Evolutionary conservation across 139 green algal genomes (phyloP), one percentile per base, ranked within the genome.

Genomic region (Chlorella sp.): DNA sequence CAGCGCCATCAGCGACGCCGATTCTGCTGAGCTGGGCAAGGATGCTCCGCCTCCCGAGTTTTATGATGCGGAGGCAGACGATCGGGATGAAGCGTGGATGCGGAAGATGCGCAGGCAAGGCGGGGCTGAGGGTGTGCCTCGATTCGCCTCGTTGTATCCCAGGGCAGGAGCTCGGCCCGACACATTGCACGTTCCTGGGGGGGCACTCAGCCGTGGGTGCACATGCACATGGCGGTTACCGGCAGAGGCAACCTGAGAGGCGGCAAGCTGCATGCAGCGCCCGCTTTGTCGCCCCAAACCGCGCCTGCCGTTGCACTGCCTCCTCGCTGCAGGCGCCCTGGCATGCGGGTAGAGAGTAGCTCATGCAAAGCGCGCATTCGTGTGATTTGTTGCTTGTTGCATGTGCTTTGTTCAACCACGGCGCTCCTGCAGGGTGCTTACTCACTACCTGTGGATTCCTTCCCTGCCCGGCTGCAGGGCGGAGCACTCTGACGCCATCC

Each of bases 401-500:
- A n/a, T n/a, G n/a, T n/a, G n/a, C n/a, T n/a, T n/a, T n/a, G n/a
- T n/a, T n/a, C n/a, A n/a, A n/a, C n/a, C n/a, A n/a, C n/a, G n/a
- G n/a, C n/a, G n/a, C n/a, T n/a, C n/a, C n/a, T n/a, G n/a, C n/a
- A n/a, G n/a, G n/a, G n/a, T n/a, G 48, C 7, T 9, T 57, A 57
- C 9, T 57, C 48, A 57, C 48, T 57, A 9, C 9, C 7, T 57
- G 48, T 9, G 48, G 7, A 57, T 14, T 30, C 64, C 64, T 71
- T 9, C 32, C 16, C 71, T 40, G 36, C 76, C 36, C 34, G 14
- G 15, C 26, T 19, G 53, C 64, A 87, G 83, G 64, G 26, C 61
- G 30, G 88, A 92, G 4, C 60, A 57, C 5, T 94, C 92, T 3
- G 95, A 97, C 68, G 95, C 95, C n/a, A 92, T 96, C 32, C 88